Evolutionary conservation across 2,329 filamentous ascomycete genomes (phyloP), one percentile per base, ranked within the genome.

Genomic region (Knufia fluminis): DNA sequence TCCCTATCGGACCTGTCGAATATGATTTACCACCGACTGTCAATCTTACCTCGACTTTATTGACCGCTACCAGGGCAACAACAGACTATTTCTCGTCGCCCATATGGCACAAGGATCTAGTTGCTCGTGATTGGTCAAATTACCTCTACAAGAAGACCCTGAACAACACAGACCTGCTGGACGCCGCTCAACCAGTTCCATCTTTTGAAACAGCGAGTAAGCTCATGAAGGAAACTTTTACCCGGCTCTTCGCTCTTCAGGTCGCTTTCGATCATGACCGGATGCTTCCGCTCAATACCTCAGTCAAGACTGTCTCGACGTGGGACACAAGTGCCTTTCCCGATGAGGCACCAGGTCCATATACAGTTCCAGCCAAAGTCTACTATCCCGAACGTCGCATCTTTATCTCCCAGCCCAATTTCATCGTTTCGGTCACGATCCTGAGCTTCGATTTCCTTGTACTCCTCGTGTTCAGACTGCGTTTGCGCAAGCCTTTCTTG

Each of bases 391-490:
- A 17, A 17, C 38, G 17, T 22, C 38, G 38, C 17, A 40, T 40
- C 10, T 40, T 40, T 17, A 17, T 40, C 38, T 40, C 38, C 14
- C 38, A 4, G 22, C 40, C 40, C 7, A 43, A 26, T 10, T 20
- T 43, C 19, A 43, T 43, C n/a, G 28, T 64, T 62, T 10, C 71
- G 70, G 59, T 74, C 73, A 2, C 63, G 63, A 35, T 74, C 79
- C 1, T 73, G 77, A 17, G 76, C 77, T 53, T 82, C 82, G 1
- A 73, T 73, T 16, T 76, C 79, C 23, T 51, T 58, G 4, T 58
- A 62, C 24, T 51, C 53, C 12, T 52, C 50, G 6, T 55, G 24
- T 22, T 47, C 48, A 4, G 50, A 49, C 16, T 36, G 44, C 16
- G 48, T 49, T 46, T 57, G 58, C 17, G 45, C 44, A 26, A 41